Conservation (phyloP, 495 filamentous ascomycete species). For the Staphylotrichum longicolle region DNA sequence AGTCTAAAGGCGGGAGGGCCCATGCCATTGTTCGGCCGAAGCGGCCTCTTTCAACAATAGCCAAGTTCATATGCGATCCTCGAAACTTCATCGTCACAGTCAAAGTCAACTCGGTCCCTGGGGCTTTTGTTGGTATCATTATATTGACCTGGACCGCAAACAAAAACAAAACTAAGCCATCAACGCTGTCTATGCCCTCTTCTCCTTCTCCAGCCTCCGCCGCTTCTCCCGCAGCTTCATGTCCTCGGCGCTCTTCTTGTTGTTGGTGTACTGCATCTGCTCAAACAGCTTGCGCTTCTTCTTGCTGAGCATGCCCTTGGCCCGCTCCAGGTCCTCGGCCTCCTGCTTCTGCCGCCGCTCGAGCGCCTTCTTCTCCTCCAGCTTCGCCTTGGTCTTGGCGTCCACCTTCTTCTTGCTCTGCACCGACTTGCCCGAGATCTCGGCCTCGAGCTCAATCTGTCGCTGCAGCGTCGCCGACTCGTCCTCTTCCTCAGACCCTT, state of each 20-base stretch:
- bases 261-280: slow-evolving; percentile 89
- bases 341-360: slow-evolving; percentile 69
- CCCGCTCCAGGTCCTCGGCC: slow-evolving; percentile 78
- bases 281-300: slow-evolving; percentile 88
- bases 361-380: slow-evolving; percentile 63
- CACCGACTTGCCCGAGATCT: slow-evolving; percentile 59
- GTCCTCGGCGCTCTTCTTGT: slow-evolving; percentile 76
- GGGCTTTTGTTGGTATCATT: not conserved
- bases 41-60: too few species aligned
- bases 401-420: slow-evolving; percentile 41
- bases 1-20: too few species aligned
- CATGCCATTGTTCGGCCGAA: too few species aligned
- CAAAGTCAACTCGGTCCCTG: too few species aligned
- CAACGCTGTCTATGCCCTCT: slow-evolving; percentile 30
- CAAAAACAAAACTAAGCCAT: slow-evolving; percentile 1
- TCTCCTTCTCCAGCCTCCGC: slow-evolving; percentile 78
- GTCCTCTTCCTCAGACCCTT: slow-evolving; percentile 48
- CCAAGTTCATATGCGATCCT: too few species aligned
- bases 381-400: slow-evolving; percentile 57
- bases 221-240: slow-evolving; percentile 74
- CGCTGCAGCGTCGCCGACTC: slow-evolving; percentile 52
- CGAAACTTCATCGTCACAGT: too few species aligned
- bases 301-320: slow-evolving; percentile 90
- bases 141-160: too few species aligned
- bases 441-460: slow-evolving; percentile 89